Evolutionary conservation across 2,329 filamentous ascomycete genomes (phyloP).

Genomic region (Alternaria triticina): DNA sequence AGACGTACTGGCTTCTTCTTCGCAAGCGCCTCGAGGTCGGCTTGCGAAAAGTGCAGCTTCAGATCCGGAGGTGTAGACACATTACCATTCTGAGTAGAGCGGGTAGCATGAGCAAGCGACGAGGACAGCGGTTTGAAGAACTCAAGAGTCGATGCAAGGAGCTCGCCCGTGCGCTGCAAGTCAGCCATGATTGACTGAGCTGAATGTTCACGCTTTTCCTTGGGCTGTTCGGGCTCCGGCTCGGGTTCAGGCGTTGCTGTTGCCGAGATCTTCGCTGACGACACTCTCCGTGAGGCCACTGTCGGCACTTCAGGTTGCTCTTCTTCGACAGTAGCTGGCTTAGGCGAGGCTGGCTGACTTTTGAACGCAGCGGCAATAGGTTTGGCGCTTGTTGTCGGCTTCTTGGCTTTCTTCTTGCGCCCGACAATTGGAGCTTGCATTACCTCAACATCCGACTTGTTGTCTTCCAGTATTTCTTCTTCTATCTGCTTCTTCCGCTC

Average conservation of each 20-base stretch:
- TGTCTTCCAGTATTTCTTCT: conserved; percentile 59
- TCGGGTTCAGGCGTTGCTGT: conserved; percentile 36
- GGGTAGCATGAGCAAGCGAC: conserved; percentile 40
- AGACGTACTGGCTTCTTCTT: conserved; percentile 62
- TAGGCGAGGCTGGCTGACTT: conserved; percentile 39
- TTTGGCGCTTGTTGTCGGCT: conserved; percentile 51
- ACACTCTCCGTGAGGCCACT: conserved; percentile 22
- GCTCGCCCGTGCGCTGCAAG: conserved; percentile 47
- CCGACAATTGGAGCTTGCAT: conserved; percentile 74
- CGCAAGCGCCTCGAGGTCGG: conserved; percentile 57
- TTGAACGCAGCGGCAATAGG: conserved; percentile 27
- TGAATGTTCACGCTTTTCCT: conserved; percentile 38
- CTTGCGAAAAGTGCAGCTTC: conserved; percentile 47
- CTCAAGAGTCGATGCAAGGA: conserved; percentile 48
- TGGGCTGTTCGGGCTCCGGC: conserved; percentile 35
- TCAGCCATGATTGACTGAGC: conserved; percentile 49
- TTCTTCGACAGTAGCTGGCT: conserved; percentile 37
- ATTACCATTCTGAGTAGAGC: conserved; percentile 23
- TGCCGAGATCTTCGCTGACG: conserved; percentile 26
- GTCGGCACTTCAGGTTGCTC: conserved; percentile 25
- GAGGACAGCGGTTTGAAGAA: conserved; percentile 52
- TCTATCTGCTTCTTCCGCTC: conserved; percentile 66
- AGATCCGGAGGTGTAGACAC: conserved; percentile 42
- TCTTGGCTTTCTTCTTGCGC: conserved; percentile 86
- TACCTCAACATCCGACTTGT: conserved; percentile 59